Conservation (phyloP, 2,329 filamentous ascomycete genomes). For the Epicoccum sorghinum region DNA sequence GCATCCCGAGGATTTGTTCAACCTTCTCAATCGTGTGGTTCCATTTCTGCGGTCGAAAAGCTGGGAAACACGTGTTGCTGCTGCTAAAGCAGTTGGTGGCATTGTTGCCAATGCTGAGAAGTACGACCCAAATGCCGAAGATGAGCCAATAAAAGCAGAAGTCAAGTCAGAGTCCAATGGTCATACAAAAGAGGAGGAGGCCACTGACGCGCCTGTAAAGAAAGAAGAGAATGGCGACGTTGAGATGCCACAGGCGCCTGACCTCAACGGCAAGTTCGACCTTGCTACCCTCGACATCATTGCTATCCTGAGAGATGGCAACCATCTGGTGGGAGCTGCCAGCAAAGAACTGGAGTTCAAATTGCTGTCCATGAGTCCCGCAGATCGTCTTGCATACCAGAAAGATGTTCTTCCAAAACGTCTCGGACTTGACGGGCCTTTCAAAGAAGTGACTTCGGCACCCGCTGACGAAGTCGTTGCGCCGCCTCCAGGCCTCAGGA, state of each 20-base stretch:
- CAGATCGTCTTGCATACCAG: slow-evolving; percentile 80
- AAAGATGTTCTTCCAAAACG: slow-evolving; percentile 86
- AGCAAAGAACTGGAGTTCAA: slow-evolving; percentile 84
- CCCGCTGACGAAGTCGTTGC: slow-evolving; percentile 64
- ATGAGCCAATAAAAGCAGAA: slow-evolving; percentile 66
- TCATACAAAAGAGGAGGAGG: slow-evolving; percentile 64
- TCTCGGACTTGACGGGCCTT: slow-evolving; percentile 83
- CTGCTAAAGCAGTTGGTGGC: slow-evolving; percentile 91
- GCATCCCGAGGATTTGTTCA: slow-evolving; percentile 96
- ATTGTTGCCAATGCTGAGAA: slow-evolving; percentile 87
- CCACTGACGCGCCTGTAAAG: slow-evolving; percentile 48
- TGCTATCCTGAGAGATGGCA: slow-evolving; percentile 81
- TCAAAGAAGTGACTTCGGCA: slow-evolving; percentile 82
- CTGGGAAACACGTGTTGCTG: slow-evolving; percentile 94
- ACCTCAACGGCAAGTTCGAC: slow-evolving; percentile 62
- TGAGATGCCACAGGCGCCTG: slow-evolving; percentile 54
- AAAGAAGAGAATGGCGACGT: slow-evolving; percentile 60
- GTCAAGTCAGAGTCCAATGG: slow-evolving; percentile 48
- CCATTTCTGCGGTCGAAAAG: slow-evolving; percentile 93
- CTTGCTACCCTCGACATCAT: slow-evolving; percentile 78
- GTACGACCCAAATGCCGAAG: slow-evolving; percentile 86
- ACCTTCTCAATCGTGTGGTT: slow-evolving; percentile 90
- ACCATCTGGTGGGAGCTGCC: slow-evolving; percentile 80
- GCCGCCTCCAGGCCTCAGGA: slow-evolving; percentile 46
- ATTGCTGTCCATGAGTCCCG: slow-evolving; percentile 79